These are phyloP conservation scores for Alternaria viburni DNA, from an alignment of 2,329 filamentous ascomycete species.

Conservation along the genomic window DNA sequence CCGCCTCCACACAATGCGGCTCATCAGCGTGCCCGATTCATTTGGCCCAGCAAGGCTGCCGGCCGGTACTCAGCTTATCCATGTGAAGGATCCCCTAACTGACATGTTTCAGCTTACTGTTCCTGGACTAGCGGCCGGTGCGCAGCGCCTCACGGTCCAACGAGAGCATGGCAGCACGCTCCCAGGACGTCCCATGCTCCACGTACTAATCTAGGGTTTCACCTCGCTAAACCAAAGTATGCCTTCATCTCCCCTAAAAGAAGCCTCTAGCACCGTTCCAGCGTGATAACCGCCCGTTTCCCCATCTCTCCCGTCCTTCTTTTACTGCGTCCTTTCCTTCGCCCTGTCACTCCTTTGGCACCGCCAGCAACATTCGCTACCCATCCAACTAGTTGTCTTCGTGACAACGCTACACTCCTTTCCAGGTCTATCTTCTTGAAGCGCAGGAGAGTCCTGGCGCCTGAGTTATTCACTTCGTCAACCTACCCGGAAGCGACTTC, in stretches of 20 bases:
- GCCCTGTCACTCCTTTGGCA: constrained; percentile 31
- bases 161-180: constrained; percentile 17
- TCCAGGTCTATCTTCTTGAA: constrained; percentile 29
- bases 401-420: constrained; percentile 35
- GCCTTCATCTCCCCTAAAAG: constrained; percentile 47
- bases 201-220: constrained; percentile 41
- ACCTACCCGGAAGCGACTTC: constrained; percentile 4
- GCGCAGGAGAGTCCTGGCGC: constrained; percentile 35
- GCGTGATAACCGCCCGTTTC: constrained; percentile 37
- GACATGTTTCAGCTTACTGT: constrained; percentile 40
- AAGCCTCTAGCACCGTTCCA: constrained; percentile 26
- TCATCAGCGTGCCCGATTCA: not conserved
- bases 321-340: constrained; percentile 36
- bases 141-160: constrained; percentile 22
- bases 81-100: constrained; percentile 29
- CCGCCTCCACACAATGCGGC: constrained; percentile 4
- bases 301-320: constrained; percentile 14
- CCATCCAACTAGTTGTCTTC: constrained; percentile 17
- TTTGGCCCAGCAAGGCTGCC: constrained; percentile 8
- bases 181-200: constrained; percentile 16
- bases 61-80: constrained; percentile 12
- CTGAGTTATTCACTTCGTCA: constrained; percentile 21
- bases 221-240: constrained; percentile 44
- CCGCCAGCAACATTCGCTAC: constrained; percentile 34
- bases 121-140: constrained; percentile 32